Base-by-base conservation (phyloP, 2,329 filamentous ascomycete genomes). In the Aspergillus calidoustus region DNA sequence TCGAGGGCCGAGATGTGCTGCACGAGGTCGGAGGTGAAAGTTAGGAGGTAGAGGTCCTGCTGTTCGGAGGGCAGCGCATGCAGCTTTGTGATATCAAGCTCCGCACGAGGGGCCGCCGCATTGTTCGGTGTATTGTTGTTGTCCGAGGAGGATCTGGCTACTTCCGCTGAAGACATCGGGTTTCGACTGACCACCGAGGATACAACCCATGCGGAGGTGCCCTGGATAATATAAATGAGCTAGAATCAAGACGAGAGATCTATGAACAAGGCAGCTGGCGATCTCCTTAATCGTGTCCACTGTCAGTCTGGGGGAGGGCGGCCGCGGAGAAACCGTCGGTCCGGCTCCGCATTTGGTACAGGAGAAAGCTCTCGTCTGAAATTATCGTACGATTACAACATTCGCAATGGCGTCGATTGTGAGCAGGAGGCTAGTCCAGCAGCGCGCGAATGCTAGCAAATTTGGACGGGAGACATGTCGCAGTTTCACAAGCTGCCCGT, bases 31-130 rank as follows among this genome's bases (percentile, higher is more conserved):
- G 93, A 90, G 41, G 93, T 90, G 74, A 96, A 97, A 28, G 89
- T 96, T 63, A 99, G 84, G 65, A 99, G 86, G 77, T 95, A 96
- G 13, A 99, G 87, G 72, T 97, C 93, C 79, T 99, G 95, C 77
- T 99, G 95, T 80, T 99, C 95, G 57, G 91, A 88, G 48, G 94
- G 92, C 51, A 98, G 87, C 56, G 91, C 86, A 78, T 97, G 90
- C 52, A 99, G 88, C 83, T 97, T 97, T 71, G 89, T 82, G 69
- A 97, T 81, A 75, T 99, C 93, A 76, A 99, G 91, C 82, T 97
- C 91, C 54, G 72, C 68, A 64, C 68, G 72, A 61, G 74, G 74
- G 58, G 67, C 25, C 6, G 25, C 66, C 64, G 69, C 73, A 72
- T 74, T 71, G 66, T 76, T 53, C 34, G 34, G 13, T 41, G 22